These are phyloP conservation scores for Teratosphaeriaceae sp. DNA, from an alignment of 2,329 filamentous ascomycete genomes.

Conservation along the genomic window DNA sequence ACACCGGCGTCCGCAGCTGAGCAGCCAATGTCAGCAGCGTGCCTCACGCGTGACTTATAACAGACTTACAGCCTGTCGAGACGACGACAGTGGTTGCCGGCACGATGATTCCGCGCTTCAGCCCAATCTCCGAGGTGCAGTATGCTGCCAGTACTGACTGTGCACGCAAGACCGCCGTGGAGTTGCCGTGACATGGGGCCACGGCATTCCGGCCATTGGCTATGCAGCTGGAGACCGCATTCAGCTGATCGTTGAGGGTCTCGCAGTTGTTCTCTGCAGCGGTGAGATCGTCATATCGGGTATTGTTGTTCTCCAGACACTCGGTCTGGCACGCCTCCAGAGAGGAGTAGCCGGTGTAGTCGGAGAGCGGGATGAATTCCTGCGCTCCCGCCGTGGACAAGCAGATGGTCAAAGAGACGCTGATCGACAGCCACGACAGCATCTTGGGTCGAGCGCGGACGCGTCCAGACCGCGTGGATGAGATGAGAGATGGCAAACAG, in stretches of 20 bases:
- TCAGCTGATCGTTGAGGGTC: not conserved
- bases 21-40: not conserved
- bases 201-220: not conserved
- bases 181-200: not conserved
- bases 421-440: not conserved
- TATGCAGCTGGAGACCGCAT: not conserved
- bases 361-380: not conserved
- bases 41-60: not conserved
- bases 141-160: not conserved
- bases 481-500: slow-evolving; percentile 1
- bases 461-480: not conserved
- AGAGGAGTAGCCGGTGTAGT: not conserved
- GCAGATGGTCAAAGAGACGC: not conserved
- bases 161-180: not conserved
- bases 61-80: not conserved
- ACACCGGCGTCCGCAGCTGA: not conserved
- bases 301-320: not conserved
- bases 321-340: not conserved
- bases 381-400: not conserved
- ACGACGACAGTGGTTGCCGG: not conserved
- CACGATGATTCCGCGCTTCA: not conserved
- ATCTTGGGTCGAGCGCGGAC: not conserved
- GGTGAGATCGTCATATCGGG: not conserved
- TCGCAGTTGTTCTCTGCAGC: not conserved
- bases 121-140: not conserved